Conservation (phyloP, 305 asterid species). For the Fraxinus floribunda region DNA sequence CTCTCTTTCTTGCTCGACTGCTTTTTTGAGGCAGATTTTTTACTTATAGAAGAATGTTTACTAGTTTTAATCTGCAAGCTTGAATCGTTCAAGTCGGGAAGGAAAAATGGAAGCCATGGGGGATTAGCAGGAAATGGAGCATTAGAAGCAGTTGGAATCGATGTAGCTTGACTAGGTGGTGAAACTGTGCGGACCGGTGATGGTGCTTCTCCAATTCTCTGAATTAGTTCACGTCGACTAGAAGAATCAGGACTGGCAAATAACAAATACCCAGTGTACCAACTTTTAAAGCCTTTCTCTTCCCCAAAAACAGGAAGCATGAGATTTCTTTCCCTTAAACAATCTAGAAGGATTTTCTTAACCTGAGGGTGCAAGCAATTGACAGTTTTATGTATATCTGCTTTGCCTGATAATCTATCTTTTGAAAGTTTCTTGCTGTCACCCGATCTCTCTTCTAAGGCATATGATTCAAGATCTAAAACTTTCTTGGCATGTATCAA, state of each 20-base stretch:
- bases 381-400: slow-evolving; percentile 21
- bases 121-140: slow-evolving; percentile 18
- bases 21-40: slow-evolving; percentile 16
- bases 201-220: slow-evolving; percentile 31
- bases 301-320: slow-evolving; percentile 39
- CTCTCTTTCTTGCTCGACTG: slow-evolving; percentile 21
- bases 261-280: slow-evolving; percentile 31
- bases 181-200: slow-evolving; percentile 20
- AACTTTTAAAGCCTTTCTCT: slow-evolving; percentile 30
- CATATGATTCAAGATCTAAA: slow-evolving; percentile 40
- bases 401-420: slow-evolving; percentile 24
- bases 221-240: slow-evolving; percentile 34
- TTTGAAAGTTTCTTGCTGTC: slow-evolving; percentile 19
- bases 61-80: slow-evolving; percentile 24
- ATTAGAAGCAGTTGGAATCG: slow-evolving; percentile 19
- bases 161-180: slow-evolving; percentile 27
- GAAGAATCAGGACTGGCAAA: slow-evolving; percentile 29
- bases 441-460: slow-evolving; percentile 29
- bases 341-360: slow-evolving; percentile 54
- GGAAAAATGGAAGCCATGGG: slow-evolving; percentile 27
- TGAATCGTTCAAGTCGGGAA: slow-evolving; percentile 23
- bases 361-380: slow-evolving; percentile 42
- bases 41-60: slow-evolving; percentile 15
- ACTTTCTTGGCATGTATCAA: slow-evolving; percentile 44
- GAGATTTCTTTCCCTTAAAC: slow-evolving; percentile 44